Conservation (phyloP, 2,329 filamentous ascomycete species). For the Elsinoe batatas region DNA sequence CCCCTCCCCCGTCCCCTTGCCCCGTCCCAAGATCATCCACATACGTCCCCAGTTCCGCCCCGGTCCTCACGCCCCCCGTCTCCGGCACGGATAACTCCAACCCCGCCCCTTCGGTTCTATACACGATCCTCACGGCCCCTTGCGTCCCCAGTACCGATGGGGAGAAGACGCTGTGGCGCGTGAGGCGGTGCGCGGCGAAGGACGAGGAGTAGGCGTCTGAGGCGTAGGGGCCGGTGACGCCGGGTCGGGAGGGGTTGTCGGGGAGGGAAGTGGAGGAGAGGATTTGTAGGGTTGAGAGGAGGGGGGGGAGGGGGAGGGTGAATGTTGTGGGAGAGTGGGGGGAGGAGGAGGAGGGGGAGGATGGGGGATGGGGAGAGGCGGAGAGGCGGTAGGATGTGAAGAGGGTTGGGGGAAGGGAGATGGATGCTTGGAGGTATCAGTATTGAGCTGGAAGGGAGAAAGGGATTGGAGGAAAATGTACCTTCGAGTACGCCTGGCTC, state of each 20-base stretch:
- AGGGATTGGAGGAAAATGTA: constrained; percentile 27
- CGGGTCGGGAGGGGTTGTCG: neutral
- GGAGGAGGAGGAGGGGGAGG: constrained; percentile 33
- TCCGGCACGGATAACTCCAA: constrained; percentile 89
- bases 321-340: constrained; percentile 54
- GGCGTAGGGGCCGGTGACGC: neutral
- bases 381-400: constrained; percentile 79
- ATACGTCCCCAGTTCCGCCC: constrained; percentile 84
- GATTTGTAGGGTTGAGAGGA: constrained; percentile 91
- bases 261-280: constrained; percentile 57
- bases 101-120: constrained; percentile 62
- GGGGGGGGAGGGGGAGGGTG: constrained; percentile 73
- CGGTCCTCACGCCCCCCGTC: constrained; percentile 85
- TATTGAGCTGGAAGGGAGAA: neutral
- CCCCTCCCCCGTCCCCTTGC: neutral
- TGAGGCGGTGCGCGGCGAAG: constrained; percentile 29
- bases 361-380: constrained; percentile 24
- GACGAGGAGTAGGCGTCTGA: constrained; percentile 24
- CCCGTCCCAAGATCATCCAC: constrained; percentile 19
- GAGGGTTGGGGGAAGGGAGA: constrained; percentile 77
- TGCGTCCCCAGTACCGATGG: constrained; percentile 73
- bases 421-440: constrained; percentile 45
- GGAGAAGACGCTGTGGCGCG: constrained; percentile 56
- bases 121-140: constrained; percentile 76
- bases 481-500: constrained; percentile 88